Evolutionary conservation across 2,329 filamentous ascomycete species (phyloP).

Genomic region (Calonectria pseudoturangicola): DNA sequence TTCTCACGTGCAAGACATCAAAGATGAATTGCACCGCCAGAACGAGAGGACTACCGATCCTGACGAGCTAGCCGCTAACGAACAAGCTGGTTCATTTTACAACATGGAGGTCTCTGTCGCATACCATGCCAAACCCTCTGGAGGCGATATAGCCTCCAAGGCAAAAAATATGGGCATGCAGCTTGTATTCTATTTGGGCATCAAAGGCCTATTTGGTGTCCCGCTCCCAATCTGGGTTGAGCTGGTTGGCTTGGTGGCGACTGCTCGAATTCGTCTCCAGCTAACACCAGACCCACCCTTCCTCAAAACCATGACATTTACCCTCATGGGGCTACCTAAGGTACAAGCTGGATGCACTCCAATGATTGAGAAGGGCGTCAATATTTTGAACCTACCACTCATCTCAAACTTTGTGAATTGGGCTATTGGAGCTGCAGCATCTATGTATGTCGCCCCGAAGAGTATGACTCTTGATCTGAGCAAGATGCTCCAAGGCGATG

Average conservation of each 20-base stretch:
- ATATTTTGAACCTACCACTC: constrained; percentile 91
- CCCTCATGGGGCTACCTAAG: constrained; percentile 94
- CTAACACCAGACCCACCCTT: constrained; percentile 95
- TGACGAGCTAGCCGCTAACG: constrained; percentile 89
- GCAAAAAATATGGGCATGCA: constrained; percentile 98
- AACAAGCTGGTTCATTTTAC: constrained; percentile 94
- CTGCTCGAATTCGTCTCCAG: constrained; percentile 86
- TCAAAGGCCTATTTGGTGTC: constrained; percentile 91
- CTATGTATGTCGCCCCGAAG: constrained; percentile 96
- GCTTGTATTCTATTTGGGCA: constrained; percentile 92
- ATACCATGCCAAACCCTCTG: constrained; percentile 89
- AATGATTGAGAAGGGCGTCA: constrained; percentile 92
- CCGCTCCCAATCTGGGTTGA: constrained; percentile 93
- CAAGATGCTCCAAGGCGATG: constrained; percentile 92
- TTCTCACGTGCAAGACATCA: constrained; percentile 86
- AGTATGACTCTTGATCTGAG: constrained; percentile 93
- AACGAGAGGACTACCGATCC: constrained; percentile 89
- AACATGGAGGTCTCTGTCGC: constrained; percentile 94
- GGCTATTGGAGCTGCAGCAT: constrained; percentile 89
- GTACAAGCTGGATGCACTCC: constrained; percentile 92
- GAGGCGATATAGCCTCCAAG: constrained; percentile 83
- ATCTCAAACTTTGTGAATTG: constrained; percentile 99
- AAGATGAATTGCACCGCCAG: constrained; percentile 85
- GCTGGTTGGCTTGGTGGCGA: constrained; percentile 92
- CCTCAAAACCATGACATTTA: constrained; percentile 93